These are phyloP conservation scores for Russula brevipes DNA, from an alignment of 768 basidiomycete genomes.

Conservation along the genomic window DNA sequence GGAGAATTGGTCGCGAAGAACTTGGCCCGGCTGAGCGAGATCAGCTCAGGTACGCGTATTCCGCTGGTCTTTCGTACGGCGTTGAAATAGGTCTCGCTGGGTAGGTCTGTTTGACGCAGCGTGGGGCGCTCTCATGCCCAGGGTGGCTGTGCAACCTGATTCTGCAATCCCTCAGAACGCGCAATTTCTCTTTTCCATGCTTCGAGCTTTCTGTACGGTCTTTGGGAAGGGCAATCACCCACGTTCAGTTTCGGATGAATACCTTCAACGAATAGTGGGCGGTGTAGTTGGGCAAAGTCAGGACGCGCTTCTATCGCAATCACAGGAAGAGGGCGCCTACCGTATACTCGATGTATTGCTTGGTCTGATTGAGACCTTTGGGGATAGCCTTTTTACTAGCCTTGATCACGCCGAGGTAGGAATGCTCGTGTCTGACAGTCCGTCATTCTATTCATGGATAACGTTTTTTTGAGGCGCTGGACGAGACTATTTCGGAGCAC, in stretches of 20 bases:
- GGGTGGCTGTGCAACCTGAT: slow-evolving; percentile 27
- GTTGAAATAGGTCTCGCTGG: background rate
- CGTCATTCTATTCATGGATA: background rate
- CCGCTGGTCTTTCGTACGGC: background rate
- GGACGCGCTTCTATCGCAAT: slow-evolving; percentile 25
- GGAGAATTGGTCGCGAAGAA: slow-evolving; percentile 43
- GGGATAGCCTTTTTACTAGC: slow-evolving; percentile 45
- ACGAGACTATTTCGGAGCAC: slow-evolving; percentile 39
- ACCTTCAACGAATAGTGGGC: slow-evolving; percentile 36
- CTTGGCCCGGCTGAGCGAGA: slow-evolving; percentile 30
- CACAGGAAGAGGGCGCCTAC: slow-evolving; percentile 25
- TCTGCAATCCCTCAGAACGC: slow-evolving; percentile 24
- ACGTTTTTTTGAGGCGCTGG: slow-evolving; percentile 37
- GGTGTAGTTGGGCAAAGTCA: slow-evolving; percentile 35
- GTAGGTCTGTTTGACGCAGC: slow-evolving; percentile 46
- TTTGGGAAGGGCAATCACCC: slow-evolving; percentile 34
- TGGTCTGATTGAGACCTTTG: slow-evolving; percentile 49
- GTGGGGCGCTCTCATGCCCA: slow-evolving; percentile 41
- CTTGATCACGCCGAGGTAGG: slow-evolving; percentile 41
- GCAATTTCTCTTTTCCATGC: slow-evolving; percentile 40
- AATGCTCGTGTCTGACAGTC: background rate
- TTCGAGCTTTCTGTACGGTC: slow-evolving; percentile 42
- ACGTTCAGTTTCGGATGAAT: slow-evolving; percentile 28
- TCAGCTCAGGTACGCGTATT: slow-evolving; percentile 30
- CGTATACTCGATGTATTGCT: slow-evolving; percentile 32